Evolutionary conservation across 106 monocot genomes (phyloP), one percentile per base, ranked within the genome.

Genomic region (Hemerocallis citrina): DNA sequence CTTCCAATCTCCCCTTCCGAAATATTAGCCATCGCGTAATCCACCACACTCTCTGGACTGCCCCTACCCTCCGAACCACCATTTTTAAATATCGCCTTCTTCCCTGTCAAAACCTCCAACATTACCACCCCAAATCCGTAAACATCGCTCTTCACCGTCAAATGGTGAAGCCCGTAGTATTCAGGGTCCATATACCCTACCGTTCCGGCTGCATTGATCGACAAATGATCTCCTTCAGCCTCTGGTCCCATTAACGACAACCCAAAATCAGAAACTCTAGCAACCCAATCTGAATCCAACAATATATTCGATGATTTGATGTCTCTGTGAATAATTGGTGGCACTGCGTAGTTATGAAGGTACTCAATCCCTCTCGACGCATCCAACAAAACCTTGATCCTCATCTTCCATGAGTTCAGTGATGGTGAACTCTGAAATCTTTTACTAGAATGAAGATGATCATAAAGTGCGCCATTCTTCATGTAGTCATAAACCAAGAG

Each of bases 171-270:
- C 14, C 93, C 85, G 59, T 93, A 88, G 76, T 93, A 93, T 65
- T 93, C 92, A 8, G 88, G 92, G 63, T 93, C 92, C 78, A 93
- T 93, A 84, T 93, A 93, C 4, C 92, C 92, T 2, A 93, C 76
- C 3, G 92, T 92, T 13, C 92, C 88, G 4, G 88, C 92, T 1
- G 86, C 82, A 65, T 61, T 79, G 44, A 45, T 44, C 25, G 67
- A 45, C 23, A 72, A 52, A 67, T 73, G 67, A 4, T 27, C 61
- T 9, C 24, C 69, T 12, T 74, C 70, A 3, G 74, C 34, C 1
- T 1, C 14, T 15, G 77, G 67, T 2, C 69, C 81, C 63, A 63
- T 72, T 21, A 92, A 61, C n/a, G 92, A 92, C 23, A 92, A 71
- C 4, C 88, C 92, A 25, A 92, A 92, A 59, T 88, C 92, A 1